phyloP scores from a whole-genome alignment of 1,139 yeast genomes.

The Scheffersomyces insectosa region DNA sequence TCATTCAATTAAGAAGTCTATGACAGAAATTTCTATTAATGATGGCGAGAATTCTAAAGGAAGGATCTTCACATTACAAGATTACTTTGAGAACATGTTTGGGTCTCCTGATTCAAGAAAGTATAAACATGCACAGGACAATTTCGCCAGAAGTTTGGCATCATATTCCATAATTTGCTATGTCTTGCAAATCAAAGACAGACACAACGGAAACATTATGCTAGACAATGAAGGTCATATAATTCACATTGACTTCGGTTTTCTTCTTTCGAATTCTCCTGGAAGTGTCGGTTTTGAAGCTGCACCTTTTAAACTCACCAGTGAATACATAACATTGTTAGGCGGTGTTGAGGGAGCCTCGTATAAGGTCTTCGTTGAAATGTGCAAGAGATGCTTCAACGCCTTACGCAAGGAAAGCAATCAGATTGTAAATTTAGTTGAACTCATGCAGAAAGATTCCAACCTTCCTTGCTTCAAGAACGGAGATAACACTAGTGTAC shows the following conservation, averaged over 20 bases:
- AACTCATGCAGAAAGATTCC: conserved; percentile 90
- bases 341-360: conserved; percentile 72
- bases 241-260: conserved; percentile 95
- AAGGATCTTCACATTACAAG: conserved; percentile 66
- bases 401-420: conserved; percentile 71
- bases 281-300: conserved; percentile 97
- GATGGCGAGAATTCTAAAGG: conserved; percentile 70
- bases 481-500: conserved; percentile 79
- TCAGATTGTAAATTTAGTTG: conserved; percentile 77
- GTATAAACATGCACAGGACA: conserved; percentile 73
- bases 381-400: conserved; percentile 72
- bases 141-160: conserved; percentile 83
- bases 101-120: conserved; percentile 57
- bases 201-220: conserved; percentile 96
- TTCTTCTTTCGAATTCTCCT: conserved; percentile 87
- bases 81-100: conserved; percentile 73
- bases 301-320: conserved; percentile 90
- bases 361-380: conserved; percentile 56
- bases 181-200: conserved; percentile 84
- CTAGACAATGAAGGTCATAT: conserved; percentile 93
- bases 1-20: conserved; percentile 89
- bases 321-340: conserved; percentile 81
- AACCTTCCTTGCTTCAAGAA: conserved; percentile 86
- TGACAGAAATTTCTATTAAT: conserved; percentile 71
- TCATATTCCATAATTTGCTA: conserved; percentile 88